Evolutionary conservation across 2,329 filamentous ascomycete species (phyloP).

Genomic region (Endocalyx cinctus): DNA sequence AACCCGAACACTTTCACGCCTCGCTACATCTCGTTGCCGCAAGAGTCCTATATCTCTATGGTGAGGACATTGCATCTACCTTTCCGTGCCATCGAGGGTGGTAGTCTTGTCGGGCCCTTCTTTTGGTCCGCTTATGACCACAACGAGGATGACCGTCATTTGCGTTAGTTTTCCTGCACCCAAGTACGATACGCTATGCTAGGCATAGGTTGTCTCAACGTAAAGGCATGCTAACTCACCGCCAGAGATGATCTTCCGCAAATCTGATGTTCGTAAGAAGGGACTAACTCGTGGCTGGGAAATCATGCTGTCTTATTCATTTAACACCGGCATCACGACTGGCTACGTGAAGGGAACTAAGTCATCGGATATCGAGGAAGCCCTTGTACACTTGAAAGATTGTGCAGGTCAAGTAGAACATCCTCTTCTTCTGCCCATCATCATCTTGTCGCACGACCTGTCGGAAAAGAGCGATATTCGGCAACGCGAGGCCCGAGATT

Average conservation of each 20-base stretch:
- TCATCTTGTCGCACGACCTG: constrained; percentile 56
- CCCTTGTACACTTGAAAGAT: constrained; percentile 45
- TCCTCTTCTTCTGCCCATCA: constrained; percentile 54
- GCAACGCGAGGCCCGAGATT: constrained; percentile 59
- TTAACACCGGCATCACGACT: constrained; percentile 50
- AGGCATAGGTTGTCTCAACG: too few relatives aligned
- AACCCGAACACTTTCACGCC: constrained; percentile 55
- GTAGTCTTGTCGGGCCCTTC: constrained; percentile 56
- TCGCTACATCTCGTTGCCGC: constrained; percentile 48
- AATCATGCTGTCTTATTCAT: constrained; percentile 56
- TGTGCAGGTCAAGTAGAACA: constrained; percentile 49
- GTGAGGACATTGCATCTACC: constrained; percentile 50
- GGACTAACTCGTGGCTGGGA: constrained; percentile 61
- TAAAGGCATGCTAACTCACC: constrained; percentile 12
- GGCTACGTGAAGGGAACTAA: constrained; percentile 59
- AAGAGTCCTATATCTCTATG: constrained; percentile 51
- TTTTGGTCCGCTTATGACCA: constrained; percentile 58
- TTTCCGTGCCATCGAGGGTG: constrained; percentile 53
- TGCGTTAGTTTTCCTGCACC: constrained; percentile 38
- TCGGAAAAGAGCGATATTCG: constrained; percentile 53
- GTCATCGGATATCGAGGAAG: constrained; percentile 47
- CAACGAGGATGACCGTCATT: constrained; percentile 50
- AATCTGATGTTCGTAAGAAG: constrained; percentile 63
- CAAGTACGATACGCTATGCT: neutral
- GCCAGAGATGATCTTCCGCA: constrained; percentile 57